phyloP scores from a whole-genome alignment of 2,329 filamentous ascomycete genomes.

The Apiospora koreana region DNA sequence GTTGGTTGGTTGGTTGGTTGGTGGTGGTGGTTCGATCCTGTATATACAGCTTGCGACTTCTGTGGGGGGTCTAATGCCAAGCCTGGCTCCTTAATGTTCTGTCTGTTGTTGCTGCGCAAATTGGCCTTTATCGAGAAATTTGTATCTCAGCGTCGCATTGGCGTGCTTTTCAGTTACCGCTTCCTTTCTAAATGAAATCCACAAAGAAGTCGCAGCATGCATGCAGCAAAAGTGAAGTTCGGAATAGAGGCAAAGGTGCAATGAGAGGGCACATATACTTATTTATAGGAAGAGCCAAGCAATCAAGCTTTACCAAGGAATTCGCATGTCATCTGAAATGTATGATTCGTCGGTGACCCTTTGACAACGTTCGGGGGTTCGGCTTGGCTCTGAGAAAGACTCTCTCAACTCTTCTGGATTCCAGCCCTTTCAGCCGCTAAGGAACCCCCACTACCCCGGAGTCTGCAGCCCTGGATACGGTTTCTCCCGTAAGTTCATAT shows the following conservation, averaged over 20 bases:
- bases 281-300: background rate
- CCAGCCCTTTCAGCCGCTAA: slow-evolving; percentile 3
- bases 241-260: background rate
- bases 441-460: background rate
- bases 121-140: background rate
- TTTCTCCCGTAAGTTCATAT: slow-evolving; percentile 1
- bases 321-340: background rate
- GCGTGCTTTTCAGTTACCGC: background rate
- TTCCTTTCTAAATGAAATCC: background rate
- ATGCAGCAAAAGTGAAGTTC: background rate
- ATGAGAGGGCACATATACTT: too few relatives aligned
- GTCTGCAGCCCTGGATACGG: slow-evolving; percentile 1
- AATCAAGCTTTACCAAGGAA: background rate
- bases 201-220: background rate
- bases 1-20: too few relatives aligned
- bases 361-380: background rate
- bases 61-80: background rate
- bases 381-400: background rate
- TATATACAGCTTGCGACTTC: background rate
- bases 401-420: background rate
- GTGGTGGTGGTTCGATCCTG: background rate
- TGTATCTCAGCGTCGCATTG: background rate
- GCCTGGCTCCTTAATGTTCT: background rate
- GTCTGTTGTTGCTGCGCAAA: background rate
- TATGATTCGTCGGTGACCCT: background rate